Evolutionary conservation across 1,139 yeast species (phyloP).

Genomic region (Candida buenavistaensis): DNA sequence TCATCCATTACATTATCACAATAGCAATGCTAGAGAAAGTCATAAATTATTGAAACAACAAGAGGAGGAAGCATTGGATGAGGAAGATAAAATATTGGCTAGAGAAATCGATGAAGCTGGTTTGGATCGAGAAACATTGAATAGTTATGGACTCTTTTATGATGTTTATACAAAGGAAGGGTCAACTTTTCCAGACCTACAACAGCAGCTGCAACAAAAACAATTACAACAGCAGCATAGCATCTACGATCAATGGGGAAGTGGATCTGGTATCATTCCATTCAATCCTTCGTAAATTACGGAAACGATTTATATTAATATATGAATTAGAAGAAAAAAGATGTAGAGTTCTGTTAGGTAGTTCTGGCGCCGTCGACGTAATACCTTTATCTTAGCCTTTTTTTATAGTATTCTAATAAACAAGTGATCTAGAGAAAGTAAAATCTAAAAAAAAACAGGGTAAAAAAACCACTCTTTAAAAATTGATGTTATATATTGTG

Average conservation of each 20-base stretch:
- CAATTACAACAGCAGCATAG: conserved; percentile 5
- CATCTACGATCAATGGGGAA: conserved; percentile 21
- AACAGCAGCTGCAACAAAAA: conserved; percentile 10
- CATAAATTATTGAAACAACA: no score
- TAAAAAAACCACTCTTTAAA: background rate
- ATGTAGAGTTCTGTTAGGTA: no score
- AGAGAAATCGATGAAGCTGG: conserved; percentile 25
- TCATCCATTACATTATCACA: conserved; percentile 33
- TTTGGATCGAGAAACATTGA: conserved; percentile 33
- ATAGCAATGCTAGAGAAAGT: conserved; percentile 7
- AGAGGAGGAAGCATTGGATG: conserved; percentile 12
- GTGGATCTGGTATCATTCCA: conserved; percentile 35
- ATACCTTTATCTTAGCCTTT: no score
- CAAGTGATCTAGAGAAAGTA: background rate
- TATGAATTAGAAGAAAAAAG: no score
- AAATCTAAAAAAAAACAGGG: background rate
- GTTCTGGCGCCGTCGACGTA: no score
- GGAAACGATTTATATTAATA: background rate
- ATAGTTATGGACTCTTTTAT: conserved; percentile 37
- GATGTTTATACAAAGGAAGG: conserved; percentile 38
- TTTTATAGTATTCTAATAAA: no score
- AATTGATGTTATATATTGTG: no score
- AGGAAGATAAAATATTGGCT: conserved; percentile 15
- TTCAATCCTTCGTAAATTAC: conserved; percentile 33
- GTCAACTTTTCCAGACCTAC: conserved; percentile 28